These are phyloP conservation scores for Penicillium subrubescens DNA, from an alignment of 495 filamentous ascomycete genomes.

Conservation along the genomic window DNA sequence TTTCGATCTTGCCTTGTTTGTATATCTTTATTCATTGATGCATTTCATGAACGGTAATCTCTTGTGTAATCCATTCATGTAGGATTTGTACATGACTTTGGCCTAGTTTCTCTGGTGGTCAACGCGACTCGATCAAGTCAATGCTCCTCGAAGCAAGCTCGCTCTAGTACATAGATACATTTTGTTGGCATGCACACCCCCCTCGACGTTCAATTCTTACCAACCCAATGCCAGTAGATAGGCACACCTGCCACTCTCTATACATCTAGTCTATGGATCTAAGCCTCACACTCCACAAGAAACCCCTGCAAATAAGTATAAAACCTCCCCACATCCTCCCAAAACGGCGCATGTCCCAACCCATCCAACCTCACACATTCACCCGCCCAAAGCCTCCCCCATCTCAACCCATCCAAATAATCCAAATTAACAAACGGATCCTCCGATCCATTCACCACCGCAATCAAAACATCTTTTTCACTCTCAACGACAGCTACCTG, in stretches of 20 bases:
- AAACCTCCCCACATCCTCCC: background rate
- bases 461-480: background rate
- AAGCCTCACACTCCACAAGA: background rate
- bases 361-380: background rate
- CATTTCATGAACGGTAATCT: slow-evolving; percentile 16
- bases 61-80: background rate
- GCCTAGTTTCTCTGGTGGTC: too few species aligned
- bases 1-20: slow-evolving; percentile 23
- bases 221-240: too few species aligned
- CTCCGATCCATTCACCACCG: background rate
- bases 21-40: slow-evolving; percentile 37
- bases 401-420: background rate
- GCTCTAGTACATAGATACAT: too few species aligned
- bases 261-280: background rate
- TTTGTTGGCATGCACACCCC: too few species aligned
- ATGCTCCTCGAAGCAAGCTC: too few species aligned
- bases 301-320: background rate
- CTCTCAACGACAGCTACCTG: background rate
- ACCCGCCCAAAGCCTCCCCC: background rate
- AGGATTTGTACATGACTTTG: background rate
- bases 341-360: background rate
- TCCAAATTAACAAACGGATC: background rate
- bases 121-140: too few species aligned
- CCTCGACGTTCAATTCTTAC: too few species aligned
- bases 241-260: too few species aligned